A percentile compares a stretch with the other conserved stretches of the same genome.
phyloP scores from a whole-genome alignment of 2,329 filamentous ascomycete species.

The Monosporascus sp. region DNA sequence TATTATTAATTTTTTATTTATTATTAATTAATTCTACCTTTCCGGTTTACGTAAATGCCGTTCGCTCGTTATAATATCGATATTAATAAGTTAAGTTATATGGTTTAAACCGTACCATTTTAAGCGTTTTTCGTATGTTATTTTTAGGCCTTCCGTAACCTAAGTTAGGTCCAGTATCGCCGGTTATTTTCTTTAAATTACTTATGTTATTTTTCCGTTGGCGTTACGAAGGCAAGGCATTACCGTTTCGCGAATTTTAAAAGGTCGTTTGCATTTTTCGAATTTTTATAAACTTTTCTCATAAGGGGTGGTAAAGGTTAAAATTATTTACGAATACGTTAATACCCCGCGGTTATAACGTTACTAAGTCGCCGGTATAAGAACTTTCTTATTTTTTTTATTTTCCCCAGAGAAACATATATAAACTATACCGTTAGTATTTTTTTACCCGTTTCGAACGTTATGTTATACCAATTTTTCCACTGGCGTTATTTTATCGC shows the following conservation, averaged over 20 bases:
- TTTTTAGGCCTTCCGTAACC: not conserved
- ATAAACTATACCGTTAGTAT: not conserved
- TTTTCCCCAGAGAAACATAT: not conserved
- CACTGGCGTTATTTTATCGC: not conserved
- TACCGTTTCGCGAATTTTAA: not conserved
- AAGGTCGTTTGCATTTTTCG: not conserved
- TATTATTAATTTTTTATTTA: not conserved
- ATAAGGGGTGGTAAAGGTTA: not conserved
- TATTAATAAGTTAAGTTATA: not conserved
- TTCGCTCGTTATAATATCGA: not conserved
- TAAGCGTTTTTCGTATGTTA: not conserved
- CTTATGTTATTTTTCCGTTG: not conserved
- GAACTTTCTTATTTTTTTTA: not conserved
- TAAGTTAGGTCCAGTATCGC: not conserved
- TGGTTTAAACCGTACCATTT: not conserved
- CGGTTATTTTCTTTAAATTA: not conserved
- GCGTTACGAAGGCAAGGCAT: not conserved
- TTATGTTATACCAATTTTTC: not conserved
- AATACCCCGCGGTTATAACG: not conserved
- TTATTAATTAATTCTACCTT: not conserved
- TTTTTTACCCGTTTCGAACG: not conserved
- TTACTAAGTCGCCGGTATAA: not conserved
- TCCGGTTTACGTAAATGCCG: not conserved
- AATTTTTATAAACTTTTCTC: not conserved
- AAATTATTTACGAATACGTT: not conserved